These are phyloP conservation scores for Arthroderma sp. DNA, from an alignment of 2,329 filamentous ascomycete genomes.

Conservation along the genomic window DNA sequence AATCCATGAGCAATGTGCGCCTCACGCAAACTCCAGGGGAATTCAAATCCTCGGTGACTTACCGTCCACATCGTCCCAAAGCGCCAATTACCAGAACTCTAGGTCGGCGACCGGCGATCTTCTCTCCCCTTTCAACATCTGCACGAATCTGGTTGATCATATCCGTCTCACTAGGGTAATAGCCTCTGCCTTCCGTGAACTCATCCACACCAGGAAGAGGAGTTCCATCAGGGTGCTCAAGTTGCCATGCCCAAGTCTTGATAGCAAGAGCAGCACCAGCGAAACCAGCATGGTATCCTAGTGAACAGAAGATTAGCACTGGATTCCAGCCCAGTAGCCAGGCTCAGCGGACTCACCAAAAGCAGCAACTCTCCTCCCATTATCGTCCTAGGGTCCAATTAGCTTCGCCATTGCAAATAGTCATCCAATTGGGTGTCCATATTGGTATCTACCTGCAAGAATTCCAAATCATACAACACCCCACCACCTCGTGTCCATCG, in stretches of 20 bases:
- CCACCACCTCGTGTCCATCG: constrained; percentile 14
- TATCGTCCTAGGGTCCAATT: constrained; percentile 9
- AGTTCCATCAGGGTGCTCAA: constrained; percentile 52
- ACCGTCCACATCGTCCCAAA: constrained; percentile 25
- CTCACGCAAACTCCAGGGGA: neutral
- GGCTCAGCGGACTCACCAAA: constrained; percentile 8
- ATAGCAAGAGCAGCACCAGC: constrained; percentile 57
- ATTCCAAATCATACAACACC: constrained; percentile 15
- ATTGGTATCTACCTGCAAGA: constrained; percentile 9
- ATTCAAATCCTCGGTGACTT: neutral
- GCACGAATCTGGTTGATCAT: constrained; percentile 64
- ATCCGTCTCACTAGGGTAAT: constrained; percentile 53
- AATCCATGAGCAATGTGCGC: neutral
- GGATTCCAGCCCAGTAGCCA: neutral
- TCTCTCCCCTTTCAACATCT: constrained; percentile 51
- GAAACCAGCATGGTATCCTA: constrained; percentile 59
- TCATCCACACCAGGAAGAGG: constrained; percentile 49
- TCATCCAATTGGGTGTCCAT: neutral
- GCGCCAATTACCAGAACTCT: constrained; percentile 73
- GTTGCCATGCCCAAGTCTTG: constrained; percentile 72
- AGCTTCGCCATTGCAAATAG: neutral
- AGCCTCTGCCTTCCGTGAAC: constrained; percentile 33
- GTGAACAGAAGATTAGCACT: constrained; percentile 13
- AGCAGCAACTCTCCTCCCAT: constrained; percentile 11
- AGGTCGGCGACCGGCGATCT: constrained; percentile 54